Percentiles rank a stretch among this genome's conserved stretches.
phyloP scores from a whole-genome alignment of 2,329 filamentous ascomycete genomes.

The Fonsecaea pedrosoi region DNA sequence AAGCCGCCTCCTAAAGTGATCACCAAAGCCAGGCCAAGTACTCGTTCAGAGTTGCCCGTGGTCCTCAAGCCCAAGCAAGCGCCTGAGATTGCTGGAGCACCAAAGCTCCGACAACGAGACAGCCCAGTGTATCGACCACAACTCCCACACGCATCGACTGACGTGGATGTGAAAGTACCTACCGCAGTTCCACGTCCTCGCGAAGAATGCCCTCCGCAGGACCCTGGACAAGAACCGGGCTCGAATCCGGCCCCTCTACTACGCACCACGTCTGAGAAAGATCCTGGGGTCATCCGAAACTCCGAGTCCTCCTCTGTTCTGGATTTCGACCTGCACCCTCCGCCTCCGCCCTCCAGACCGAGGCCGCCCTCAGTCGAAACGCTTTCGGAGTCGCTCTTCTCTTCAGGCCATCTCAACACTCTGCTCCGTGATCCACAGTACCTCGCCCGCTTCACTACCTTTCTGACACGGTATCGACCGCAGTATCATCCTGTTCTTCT shows the following conservation, averaged over 20 bases:
- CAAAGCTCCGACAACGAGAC: background rate
- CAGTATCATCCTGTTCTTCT: slow-evolving; percentile 45
- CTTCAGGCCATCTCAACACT: slow-evolving; percentile 51
- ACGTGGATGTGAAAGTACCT: background rate
- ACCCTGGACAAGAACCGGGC: slow-evolving; percentile 2
- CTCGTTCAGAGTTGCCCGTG: background rate
- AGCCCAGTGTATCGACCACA: slow-evolving; percentile 12
- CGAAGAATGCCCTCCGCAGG: slow-evolving; percentile 18
- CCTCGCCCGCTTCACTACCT: slow-evolving; percentile 47
- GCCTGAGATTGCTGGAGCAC: background rate
- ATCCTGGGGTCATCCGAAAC: slow-evolving; percentile 1
- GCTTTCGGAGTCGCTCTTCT: slow-evolving; percentile 50
- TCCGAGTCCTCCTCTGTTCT: slow-evolving; percentile 30
- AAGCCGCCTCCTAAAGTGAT: background rate
- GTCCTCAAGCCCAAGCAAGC: background rate
- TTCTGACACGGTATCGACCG: slow-evolving; percentile 50
- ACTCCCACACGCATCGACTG: slow-evolving; percentile 20
- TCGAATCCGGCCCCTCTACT: slow-evolving; percentile 6
- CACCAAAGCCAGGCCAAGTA: background rate
- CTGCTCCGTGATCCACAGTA: slow-evolving; percentile 49
- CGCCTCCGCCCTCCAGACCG: slow-evolving; percentile 47
- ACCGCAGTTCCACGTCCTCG: slow-evolving; percentile 14
- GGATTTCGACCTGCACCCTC: slow-evolving; percentile 51
- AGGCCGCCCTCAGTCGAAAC: slow-evolving; percentile 46
- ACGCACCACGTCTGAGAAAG: slow-evolving; percentile 23